Percentiles rank a stretch among this genome's conserved stretches.
phyloP scores from a whole-genome alignment of 495 filamentous ascomycete species.

The Aspergillus sclerotioniger region DNA sequence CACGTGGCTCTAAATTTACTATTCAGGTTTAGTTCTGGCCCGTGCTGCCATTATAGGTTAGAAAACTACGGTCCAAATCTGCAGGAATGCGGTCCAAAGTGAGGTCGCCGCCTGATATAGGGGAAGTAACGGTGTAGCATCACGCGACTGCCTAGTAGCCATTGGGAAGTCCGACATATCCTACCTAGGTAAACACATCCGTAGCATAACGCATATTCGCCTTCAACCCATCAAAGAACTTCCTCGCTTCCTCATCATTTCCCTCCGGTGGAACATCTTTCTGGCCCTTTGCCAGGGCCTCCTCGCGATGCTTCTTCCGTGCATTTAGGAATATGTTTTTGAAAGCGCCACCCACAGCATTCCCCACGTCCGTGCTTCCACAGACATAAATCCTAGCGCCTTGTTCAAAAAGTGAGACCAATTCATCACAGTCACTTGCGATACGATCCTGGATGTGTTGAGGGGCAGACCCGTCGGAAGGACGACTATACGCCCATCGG shows the following conservation, averaged over 20 bases:
- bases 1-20: no score
- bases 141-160: no score
- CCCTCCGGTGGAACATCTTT: neutral
- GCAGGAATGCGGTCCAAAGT: no score
- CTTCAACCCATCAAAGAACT: neutral
- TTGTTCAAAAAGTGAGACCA: neutral
- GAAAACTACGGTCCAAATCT: no score
- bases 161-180: no score
- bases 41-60: no score
- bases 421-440: neutral
- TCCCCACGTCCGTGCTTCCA: slow-evolving; percentile 1
- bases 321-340: neutral
- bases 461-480: neutral
- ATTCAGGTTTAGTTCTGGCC: no score
- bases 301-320: neutral
- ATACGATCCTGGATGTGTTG: slow-evolving; percentile 9
- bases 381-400: slow-evolving; percentile 15
- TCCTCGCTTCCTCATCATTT: neutral
- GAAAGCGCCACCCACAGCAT: neutral
- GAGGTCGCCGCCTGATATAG: no score
- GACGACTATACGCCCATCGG: slow-evolving; percentile 2
- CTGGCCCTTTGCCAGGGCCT: neutral
- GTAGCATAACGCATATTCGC: slow-evolving; percentile 8
- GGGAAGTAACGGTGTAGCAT: no score
- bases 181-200: slow-evolving; percentile 7